Conservation (phyloP, 1,284 basidiomycete species). For the Coniophora puteana region DNA sequence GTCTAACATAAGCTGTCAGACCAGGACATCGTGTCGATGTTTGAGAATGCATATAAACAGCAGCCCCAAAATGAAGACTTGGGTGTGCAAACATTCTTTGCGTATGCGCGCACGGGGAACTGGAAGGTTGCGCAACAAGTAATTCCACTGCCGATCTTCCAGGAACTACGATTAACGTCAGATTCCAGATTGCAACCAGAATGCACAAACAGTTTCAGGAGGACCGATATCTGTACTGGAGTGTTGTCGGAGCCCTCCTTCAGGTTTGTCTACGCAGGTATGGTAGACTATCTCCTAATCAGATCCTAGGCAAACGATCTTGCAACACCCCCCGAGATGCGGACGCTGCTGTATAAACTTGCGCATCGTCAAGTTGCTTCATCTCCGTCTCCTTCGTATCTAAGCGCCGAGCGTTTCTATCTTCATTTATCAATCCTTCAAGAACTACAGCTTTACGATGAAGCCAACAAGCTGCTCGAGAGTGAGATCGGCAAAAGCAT, state of each 20-base stretch:
- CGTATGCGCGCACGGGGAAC: constrained; percentile 69
- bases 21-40: constrained; percentile 75
- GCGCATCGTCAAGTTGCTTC: constrained; percentile 65
- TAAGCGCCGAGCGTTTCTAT: constrained; percentile 71
- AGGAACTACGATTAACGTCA: constrained; percentile 5
- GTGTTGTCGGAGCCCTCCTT: constrained; percentile 73
- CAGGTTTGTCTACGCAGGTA: constrained; percentile 43
- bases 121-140: constrained; percentile 84
- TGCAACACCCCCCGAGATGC: constrained; percentile 56
- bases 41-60: constrained; percentile 75
- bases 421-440: constrained; percentile 70
- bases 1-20: constrained; percentile 37
- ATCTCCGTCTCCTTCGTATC: constrained; percentile 55
- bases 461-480: constrained; percentile 67
- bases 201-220: constrained; percentile 77
- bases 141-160: not conserved
- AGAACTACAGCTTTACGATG: constrained; percentile 63
- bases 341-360: constrained; percentile 64
- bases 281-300: constrained; percentile 12
- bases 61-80: constrained; percentile 79
- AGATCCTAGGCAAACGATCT: constrained; percentile 56
- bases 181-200: constrained; percentile 59
- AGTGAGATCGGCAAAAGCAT: constrained; percentile 62
- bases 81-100: constrained; percentile 78
- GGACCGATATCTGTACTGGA: constrained; percentile 83